Conservation (phyloP, 139 green algal species). For the Eudorina sp. region DNA sequence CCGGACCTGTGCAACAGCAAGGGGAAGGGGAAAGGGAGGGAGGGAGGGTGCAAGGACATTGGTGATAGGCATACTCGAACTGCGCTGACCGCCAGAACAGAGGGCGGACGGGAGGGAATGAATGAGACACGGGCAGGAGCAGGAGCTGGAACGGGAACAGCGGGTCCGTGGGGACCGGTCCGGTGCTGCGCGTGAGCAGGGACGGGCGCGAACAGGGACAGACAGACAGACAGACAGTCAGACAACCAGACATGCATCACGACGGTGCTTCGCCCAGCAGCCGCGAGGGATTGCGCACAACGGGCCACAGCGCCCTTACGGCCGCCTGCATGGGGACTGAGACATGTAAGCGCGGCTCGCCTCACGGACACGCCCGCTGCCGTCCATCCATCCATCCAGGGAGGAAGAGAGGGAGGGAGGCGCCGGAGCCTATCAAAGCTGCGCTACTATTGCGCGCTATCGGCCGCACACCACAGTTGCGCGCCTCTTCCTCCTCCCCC, state of each 20-base stretch:
- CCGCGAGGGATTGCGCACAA: too few species aligned
- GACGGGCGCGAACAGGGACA: too few species aligned
- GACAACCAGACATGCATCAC: too few species aligned
- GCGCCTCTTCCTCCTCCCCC: too few species aligned
- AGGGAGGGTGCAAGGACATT: neutral
- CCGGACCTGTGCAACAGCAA: constrained; percentile 64
- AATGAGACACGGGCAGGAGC: neutral
- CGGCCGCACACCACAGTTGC: neutral
- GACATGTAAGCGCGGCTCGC: neutral
- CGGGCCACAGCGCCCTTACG: too few species aligned
- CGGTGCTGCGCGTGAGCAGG: too few species aligned
- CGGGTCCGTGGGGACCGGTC: too few species aligned
- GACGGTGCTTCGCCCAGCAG: too few species aligned
- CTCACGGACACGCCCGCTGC: neutral
- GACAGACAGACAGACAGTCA: too few species aligned
- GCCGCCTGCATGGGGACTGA: too few species aligned
- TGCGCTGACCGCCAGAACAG: too few species aligned
- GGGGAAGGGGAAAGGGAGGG: neutral
- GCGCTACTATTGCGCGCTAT: neutral
- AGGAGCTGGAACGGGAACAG: neutral
- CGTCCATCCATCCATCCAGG: neutral
- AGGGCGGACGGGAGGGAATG: too few species aligned
- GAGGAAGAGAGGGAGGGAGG: neutral
- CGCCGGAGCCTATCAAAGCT: neutral
- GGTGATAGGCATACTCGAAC: neutral